These are phyloP conservation scores for Spergularia marina DNA, from an alignment of 148 eudicot genomes.

Conservation along the genomic window DNA sequence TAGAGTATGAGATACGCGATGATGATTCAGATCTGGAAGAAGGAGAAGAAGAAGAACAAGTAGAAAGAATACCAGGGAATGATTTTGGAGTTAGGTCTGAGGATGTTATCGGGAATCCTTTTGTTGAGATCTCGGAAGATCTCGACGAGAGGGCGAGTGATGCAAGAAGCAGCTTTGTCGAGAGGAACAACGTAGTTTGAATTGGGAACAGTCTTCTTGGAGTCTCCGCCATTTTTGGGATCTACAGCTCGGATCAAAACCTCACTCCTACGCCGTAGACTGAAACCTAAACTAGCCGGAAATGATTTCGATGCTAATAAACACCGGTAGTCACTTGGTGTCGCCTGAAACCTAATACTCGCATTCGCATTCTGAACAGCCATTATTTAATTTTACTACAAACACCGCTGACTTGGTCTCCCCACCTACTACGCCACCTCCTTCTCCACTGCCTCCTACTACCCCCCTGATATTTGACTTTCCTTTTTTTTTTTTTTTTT, in stretches of 20 bases:
- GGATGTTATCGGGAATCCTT: constrained; percentile 76
- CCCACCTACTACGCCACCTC: constrained; percentile 21
- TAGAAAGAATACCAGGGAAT: constrained; percentile 56
- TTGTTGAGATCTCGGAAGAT: constrained; percentile 88
- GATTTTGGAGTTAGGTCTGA: constrained; percentile 40
- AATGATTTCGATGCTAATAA: neutral
- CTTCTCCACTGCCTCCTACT: constrained; percentile 5
- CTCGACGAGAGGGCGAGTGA: constrained; percentile 85
- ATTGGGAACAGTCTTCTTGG: constrained; percentile 46
- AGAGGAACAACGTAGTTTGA: constrained; percentile 87
- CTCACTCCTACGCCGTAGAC: neutral
- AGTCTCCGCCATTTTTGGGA: constrained; percentile 29
- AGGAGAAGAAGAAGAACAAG: neutral
- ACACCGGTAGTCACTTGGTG: neutral
- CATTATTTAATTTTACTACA: constrained; percentile 16
- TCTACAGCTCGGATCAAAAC: constrained; percentile 34
- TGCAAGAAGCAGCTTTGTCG: constrained; percentile 62
- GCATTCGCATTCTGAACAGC: constrained; percentile 29
- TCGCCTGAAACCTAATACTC: neutral
- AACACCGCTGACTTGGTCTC: constrained; percentile 17
- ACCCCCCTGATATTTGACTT: neutral
- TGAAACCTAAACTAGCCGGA: constrained; percentile 7
- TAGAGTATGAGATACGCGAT: neutral
- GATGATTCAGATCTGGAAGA: neutral
- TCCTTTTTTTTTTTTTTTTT: neutral